These are phyloP conservation scores for Filosporella fistucella DNA, from an alignment of 495 filamentous ascomycete genomes.

Conservation along the genomic window DNA sequence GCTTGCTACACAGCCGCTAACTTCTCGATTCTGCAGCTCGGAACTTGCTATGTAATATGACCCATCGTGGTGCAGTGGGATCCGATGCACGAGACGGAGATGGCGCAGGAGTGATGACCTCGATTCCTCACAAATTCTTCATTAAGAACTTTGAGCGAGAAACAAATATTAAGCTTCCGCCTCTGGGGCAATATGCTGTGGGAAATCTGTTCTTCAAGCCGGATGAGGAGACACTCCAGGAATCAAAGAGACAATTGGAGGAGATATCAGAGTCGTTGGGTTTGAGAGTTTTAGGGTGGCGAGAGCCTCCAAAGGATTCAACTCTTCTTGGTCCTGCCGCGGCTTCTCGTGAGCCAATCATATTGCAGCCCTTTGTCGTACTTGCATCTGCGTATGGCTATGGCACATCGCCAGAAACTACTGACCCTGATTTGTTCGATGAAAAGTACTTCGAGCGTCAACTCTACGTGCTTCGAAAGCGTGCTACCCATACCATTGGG, in stretches of 20 bases:
- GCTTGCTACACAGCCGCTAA: too few relatives aligned
- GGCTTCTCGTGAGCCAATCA: conserved; percentile 86
- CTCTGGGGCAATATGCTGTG: conserved; percentile 90
- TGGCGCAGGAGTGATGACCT: conserved; percentile 98
- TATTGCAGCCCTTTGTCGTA: conserved; percentile 95
- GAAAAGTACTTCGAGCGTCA: conserved; percentile 86
- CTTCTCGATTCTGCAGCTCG: conserved; percentile 52
- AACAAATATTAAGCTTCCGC: conserved; percentile 78
- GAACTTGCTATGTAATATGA: conserved; percentile 99
- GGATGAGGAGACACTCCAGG: conserved; percentile 77
- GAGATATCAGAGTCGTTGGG: conserved; percentile 84
- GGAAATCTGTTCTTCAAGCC: conserved; percentile 99
- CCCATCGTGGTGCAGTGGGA: conserved; percentile 96
- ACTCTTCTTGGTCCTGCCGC: conserved; percentile 91
- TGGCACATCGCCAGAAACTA: conserved; percentile 75
- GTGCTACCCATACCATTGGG: conserved; percentile 88
- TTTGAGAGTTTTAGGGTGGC: conserved; percentile 92
- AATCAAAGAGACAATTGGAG: conserved; percentile 86
- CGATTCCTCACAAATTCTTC: conserved; percentile 98
- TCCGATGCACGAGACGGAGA: conserved; percentile 98
- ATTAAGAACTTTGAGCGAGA: conserved; percentile 96
- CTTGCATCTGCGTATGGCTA: conserved; percentile 79
- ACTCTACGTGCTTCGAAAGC: conserved; percentile 91
- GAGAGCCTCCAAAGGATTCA: conserved; percentile 91
- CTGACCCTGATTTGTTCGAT: conserved; percentile 77